Conservation (phyloP, 768 basidiomycete species). For the Pleurotus djamor region DNA sequence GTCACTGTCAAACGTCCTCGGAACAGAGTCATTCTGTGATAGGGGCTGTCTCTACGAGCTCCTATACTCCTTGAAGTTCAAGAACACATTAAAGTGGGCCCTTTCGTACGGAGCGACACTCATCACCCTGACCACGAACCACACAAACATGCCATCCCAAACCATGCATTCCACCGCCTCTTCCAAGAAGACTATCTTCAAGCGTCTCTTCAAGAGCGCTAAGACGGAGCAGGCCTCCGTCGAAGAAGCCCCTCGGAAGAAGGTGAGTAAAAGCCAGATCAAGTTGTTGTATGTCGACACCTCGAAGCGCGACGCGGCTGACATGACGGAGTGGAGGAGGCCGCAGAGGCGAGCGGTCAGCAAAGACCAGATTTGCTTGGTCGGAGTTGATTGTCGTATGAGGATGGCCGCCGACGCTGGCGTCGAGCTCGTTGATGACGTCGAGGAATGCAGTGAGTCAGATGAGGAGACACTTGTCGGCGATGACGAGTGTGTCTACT, state of each 20-base stretch:
- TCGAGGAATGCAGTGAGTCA: not conserved
- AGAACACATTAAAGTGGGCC: not conserved
- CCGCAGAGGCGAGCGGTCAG: not conserved
- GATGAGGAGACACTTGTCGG: not conserved
- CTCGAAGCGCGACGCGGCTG: not conserved
- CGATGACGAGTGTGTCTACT: not conserved
- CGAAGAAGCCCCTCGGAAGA: not conserved
- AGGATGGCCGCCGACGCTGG: slow-evolving; percentile 3
- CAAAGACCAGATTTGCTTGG: slow-evolving; percentile 2
- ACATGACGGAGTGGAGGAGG: not conserved
- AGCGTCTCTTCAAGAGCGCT: slow-evolving; percentile 4
- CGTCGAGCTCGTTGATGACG: not conserved
- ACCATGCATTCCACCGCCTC: not conserved
- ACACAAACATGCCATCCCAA: not conserved
- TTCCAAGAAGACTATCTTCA: slow-evolving; percentile 2
- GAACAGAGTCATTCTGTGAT: too few species aligned
- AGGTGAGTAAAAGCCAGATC: slow-evolving; percentile 4
- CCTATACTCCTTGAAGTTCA: too few species aligned
- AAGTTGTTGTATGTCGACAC: slow-evolving; percentile 1
- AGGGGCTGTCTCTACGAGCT: too few species aligned
- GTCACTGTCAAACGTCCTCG: too few species aligned
- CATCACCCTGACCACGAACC: not conserved
- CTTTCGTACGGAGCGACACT: not conserved
- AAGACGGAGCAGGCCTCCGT: not conserved
- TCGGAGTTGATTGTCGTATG: not conserved